Conservation (phyloP, 2,329 filamentous ascomycete genomes). For the Aspergillus sp. region DNA sequence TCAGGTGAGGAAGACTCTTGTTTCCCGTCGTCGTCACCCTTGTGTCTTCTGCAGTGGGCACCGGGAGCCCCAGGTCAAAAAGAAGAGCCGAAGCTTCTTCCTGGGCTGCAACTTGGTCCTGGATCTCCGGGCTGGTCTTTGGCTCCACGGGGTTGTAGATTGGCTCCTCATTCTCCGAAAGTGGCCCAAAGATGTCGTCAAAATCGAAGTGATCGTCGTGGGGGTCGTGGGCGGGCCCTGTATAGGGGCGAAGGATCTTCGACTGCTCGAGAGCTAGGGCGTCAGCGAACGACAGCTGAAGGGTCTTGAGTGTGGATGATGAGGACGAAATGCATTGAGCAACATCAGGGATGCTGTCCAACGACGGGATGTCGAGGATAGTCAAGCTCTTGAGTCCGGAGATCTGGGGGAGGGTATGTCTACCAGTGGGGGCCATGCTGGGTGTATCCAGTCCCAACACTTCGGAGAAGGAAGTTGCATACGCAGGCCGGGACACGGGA, state of each 20-base stretch:
- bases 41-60: too few relatives aligned
- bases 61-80: neutral
- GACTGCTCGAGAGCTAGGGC: neutral
- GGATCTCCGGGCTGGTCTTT: neutral
- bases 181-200: neutral
- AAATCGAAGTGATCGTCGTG: neutral
- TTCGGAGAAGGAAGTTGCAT: neutral
- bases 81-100: neutral
- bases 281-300: neutral
- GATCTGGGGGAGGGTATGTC: neutral
- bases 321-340: neutral
- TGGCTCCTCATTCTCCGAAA: neutral
- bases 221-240: too few relatives aligned
- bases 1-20: too few relatives aligned
- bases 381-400: neutral
- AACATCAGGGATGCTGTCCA: neutral
- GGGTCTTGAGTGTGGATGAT: neutral
- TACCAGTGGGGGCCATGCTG: neutral
- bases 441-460: too few relatives aligned
- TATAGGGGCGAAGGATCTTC: too few relatives aligned
- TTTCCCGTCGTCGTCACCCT: too few relatives aligned
- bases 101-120: neutral
- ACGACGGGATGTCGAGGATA: neutral
- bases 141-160: neutral
- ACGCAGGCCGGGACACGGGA: neutral